Percentiles rank a stretch among this genome's conserved stretches.
These are phyloP conservation scores for Lumnitzera littorea DNA, from an alignment of 345 rosid species.

Conservation along the genomic window DNA sequence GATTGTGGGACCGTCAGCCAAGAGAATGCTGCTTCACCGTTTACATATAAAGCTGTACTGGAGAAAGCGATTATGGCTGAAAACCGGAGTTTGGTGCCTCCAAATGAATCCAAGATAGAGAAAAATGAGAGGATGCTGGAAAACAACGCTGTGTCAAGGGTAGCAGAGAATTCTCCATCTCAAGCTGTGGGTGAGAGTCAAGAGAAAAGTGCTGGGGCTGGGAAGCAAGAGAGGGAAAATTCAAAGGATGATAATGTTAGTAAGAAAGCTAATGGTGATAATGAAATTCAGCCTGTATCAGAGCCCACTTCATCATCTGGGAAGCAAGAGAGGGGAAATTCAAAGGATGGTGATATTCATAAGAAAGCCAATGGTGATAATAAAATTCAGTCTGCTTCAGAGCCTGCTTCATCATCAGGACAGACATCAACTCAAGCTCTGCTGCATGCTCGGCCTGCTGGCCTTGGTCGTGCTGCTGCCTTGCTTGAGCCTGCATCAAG, in stretches of 20 bases:
- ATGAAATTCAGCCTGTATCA: constrained; percentile 15
- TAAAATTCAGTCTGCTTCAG: constrained; percentile 14
- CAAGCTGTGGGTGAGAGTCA: not conserved
- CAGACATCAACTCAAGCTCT: constrained; percentile 24
- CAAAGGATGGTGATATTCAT: not conserved
- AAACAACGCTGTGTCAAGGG: not conserved
- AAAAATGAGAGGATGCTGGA: not conserved
- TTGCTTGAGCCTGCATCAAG: constrained; percentile 74
- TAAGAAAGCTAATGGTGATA: constrained; percentile 18
- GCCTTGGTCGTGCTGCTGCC: constrained; percentile 86
- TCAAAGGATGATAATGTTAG: not conserved
- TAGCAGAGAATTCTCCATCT: not conserved
- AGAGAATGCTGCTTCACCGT: too few relatives aligned
- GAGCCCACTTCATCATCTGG: constrained; percentile 25
- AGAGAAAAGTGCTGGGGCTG: not conserved
- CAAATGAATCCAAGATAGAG: not conserved
- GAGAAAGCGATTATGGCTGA: too few relatives aligned
- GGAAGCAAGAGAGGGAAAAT: not conserved
- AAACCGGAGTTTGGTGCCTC: too few relatives aligned
- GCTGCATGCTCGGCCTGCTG: constrained; percentile 69
- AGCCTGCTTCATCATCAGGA: constrained; percentile 26
- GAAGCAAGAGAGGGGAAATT: constrained; percentile 6
- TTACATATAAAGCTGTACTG: too few relatives aligned
- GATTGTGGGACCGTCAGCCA: too few relatives aligned
- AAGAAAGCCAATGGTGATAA: constrained; percentile 19